Conservation (phyloP, 345 rosid genomes). For the Hibiscus mutabilis region DNA sequence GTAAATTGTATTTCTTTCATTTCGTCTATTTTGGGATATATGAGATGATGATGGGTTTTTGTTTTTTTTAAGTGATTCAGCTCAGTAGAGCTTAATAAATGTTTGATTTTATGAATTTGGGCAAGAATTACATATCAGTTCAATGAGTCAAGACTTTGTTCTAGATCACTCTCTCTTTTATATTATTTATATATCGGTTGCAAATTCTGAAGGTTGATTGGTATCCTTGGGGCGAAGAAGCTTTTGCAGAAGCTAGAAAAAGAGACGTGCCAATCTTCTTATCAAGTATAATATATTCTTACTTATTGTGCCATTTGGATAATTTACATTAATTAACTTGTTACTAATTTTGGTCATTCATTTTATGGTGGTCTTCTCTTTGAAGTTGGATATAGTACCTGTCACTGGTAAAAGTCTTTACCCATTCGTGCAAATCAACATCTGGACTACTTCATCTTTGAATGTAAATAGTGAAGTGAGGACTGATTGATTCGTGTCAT, state of each 20-base stretch:
- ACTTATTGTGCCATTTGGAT: background rate
- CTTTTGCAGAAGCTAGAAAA: slow-evolving; percentile 72
- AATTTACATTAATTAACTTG: slow-evolving; percentile 4
- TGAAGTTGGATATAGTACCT: slow-evolving; percentile 97
- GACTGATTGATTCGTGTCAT: slow-evolving; percentile 8
- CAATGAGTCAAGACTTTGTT: background rate
- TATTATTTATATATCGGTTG: background rate
- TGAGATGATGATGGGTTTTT: background rate
- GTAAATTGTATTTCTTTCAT: slow-evolving; percentile 31
- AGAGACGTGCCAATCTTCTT: slow-evolving; percentile 89
- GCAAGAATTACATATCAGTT: background rate
- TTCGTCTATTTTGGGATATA: background rate
- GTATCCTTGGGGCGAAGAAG: slow-evolving; percentile 95
- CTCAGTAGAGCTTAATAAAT: background rate
- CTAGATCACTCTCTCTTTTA: background rate
- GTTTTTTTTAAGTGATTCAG: background rate
- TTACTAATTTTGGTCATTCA: slow-evolving; percentile 18
- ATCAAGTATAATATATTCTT: slow-evolving; percentile 46
- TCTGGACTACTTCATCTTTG: background rate
- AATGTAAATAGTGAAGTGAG: background rate
- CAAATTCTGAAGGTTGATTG: slow-evolving; percentile 57
- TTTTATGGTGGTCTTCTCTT: slow-evolving; percentile 18
- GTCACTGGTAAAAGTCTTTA: slow-evolving; percentile 76
- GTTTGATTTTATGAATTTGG: background rate
- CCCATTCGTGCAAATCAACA: background rate